Evolutionary conservation across 140 eudicot genomes (phyloP).

Genomic region (Stevia rebaudiana): DNA sequence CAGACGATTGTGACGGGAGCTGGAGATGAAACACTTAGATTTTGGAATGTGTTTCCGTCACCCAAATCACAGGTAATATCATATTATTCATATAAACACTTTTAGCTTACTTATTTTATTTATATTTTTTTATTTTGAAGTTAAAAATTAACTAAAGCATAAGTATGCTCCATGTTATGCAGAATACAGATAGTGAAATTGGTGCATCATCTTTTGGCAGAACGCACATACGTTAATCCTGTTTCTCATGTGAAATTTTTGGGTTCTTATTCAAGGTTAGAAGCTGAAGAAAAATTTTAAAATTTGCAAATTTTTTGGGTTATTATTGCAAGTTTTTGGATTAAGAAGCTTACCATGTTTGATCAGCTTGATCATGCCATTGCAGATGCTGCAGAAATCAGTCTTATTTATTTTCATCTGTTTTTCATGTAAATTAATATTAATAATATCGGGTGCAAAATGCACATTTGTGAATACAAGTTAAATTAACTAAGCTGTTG

Average conservation of each 20-base stretch:
- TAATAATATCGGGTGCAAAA: conserved; percentile 12
- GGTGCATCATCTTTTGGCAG: conserved; percentile 80
- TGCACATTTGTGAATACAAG: conserved; percentile 29
- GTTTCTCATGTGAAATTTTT: neutral
- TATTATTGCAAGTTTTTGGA: too few species aligned
- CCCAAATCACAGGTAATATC: conserved; percentile 73
- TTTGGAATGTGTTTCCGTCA: conserved; percentile 96
- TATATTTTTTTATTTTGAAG: too few species aligned
- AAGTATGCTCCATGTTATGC: conserved; percentile 20
- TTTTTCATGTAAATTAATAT: conserved; percentile 17
- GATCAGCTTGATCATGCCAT: conserved; percentile 30
- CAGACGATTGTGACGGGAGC: conserved; percentile 98
- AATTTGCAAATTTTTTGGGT: neutral
- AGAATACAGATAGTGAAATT: conserved; percentile 75
- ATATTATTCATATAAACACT: too few species aligned
- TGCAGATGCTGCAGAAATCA: neutral
- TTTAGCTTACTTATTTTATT: too few species aligned
- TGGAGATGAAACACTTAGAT: conserved; percentile 95
- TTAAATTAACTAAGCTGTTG: conserved; percentile 12
- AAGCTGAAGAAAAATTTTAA: conserved; percentile 15
- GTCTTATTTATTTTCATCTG: neutral
- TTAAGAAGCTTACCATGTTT: conserved; percentile 14
- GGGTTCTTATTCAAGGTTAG: neutral
- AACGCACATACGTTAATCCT: conserved; percentile 59
- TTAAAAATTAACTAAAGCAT: neutral